Conservation (phyloP, 2,329 filamentous ascomycete genomes). For the Diaporthe caulivora region DNA sequence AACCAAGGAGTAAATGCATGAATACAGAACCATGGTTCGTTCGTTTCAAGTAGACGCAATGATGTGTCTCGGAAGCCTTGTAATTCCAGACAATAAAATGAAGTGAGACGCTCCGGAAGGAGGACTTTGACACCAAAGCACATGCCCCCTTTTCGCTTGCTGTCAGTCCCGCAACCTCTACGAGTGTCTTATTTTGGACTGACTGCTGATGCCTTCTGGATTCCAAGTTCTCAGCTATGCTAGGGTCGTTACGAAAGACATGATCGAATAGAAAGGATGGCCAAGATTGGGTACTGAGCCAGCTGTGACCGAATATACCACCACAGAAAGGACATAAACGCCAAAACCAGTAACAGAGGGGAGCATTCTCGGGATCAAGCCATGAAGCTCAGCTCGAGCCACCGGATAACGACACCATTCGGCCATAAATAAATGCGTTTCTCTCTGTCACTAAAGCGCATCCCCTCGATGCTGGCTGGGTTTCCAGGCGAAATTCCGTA, state of each 20-base stretch:
- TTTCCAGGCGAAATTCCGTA: not conserved
- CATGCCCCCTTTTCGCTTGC: not conserved
- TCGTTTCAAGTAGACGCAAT: not conserved
- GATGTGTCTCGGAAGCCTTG: not conserved
- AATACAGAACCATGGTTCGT: not conserved
- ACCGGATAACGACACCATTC: not conserved
- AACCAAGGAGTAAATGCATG: not conserved
- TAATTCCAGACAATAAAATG: not conserved
- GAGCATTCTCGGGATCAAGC: not conserved
- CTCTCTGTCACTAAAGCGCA: not conserved
- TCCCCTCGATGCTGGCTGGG: too few relatives aligned
- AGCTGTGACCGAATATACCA: not conserved
- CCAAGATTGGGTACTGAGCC: not conserved
- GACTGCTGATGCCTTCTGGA: not conserved
- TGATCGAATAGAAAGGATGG: not conserved
- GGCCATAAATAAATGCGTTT: not conserved
- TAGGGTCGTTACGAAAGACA: too few relatives aligned
- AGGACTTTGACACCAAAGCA: not conserved
- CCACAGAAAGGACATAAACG: not conserved
- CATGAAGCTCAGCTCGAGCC: not conserved
- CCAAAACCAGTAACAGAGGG: not conserved
- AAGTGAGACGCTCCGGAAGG: not conserved
- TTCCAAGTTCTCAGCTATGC: not conserved
- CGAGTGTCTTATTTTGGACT: too few relatives aligned
- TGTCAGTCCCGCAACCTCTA: not conserved